Conservation (phyloP, 805 yeast species). For the Metschnikowia amazonensis region DNA sequence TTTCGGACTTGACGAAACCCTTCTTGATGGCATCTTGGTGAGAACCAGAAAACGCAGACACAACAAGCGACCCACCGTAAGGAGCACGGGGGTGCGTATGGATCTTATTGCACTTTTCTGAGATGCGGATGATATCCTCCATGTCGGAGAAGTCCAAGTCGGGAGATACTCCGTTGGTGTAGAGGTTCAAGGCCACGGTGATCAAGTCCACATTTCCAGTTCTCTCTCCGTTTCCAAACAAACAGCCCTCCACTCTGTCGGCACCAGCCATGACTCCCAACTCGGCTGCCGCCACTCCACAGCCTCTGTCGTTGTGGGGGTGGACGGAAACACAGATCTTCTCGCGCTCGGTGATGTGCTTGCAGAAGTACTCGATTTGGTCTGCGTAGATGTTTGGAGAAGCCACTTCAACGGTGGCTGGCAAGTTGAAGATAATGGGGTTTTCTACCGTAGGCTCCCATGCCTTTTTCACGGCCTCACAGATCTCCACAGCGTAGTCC, state of each 20-base stretch:
- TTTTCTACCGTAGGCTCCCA: constrained; percentile 76
- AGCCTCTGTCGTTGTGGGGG: constrained; percentile 78
- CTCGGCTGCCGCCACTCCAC: constrained; percentile 81
- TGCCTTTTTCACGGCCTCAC: constrained; percentile 74
- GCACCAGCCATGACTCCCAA: constrained; percentile 79
- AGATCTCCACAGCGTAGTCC: constrained; percentile 69
- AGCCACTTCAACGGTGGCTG: constrained; percentile 78
- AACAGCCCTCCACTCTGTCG: constrained; percentile 80
- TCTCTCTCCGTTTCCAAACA: constrained; percentile 81
- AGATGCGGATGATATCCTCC: constrained; percentile 60
- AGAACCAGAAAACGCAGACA: constrained; percentile 73
- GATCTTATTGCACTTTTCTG: constrained; percentile 74
- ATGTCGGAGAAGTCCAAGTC: constrained; percentile 68
- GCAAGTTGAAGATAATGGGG: constrained; percentile 74
- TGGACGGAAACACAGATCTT: constrained; percentile 68
- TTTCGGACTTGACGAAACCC: constrained; percentile 54
- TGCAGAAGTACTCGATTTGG: constrained; percentile 72
- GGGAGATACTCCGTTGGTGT: constrained; percentile 74
- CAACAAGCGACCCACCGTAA: constrained; percentile 75
- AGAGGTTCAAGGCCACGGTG: constrained; percentile 72
- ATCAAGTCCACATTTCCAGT: constrained; percentile 80
- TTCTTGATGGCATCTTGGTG: constrained; percentile 71
- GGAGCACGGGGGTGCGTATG: constrained; percentile 75
- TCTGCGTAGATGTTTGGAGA: constrained; percentile 76
- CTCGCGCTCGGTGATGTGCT: constrained; percentile 66